phyloP scores from a whole-genome alignment of 2,329 filamentous ascomycete species.

The Talaromyces verruculosus region DNA sequence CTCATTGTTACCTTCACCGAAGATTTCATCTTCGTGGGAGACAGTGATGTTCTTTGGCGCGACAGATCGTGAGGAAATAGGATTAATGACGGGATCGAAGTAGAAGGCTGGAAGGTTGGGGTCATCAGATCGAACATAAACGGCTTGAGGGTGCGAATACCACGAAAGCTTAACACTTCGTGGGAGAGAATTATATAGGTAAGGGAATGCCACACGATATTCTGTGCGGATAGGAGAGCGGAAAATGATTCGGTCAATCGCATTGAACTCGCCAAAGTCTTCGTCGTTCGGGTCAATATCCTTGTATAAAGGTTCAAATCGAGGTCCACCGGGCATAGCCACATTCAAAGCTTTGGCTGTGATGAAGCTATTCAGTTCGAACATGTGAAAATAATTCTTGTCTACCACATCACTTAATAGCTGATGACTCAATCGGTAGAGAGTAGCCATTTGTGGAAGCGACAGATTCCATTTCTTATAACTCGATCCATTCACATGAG shows the following conservation, averaged over 20 bases:
- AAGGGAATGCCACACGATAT: conserved; percentile 91
- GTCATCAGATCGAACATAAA: conserved; percentile 85
- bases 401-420: conserved; percentile 89
- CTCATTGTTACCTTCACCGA: conserved; percentile 76
- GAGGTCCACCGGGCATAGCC: conserved; percentile 92
- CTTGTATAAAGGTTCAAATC: conserved; percentile 97
- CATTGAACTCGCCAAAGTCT: conserved; percentile 99
- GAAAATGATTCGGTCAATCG: conserved; percentile 98
- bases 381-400: conserved; percentile 97
- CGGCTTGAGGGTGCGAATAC: conserved; percentile 90
- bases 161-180: conserved; percentile 89
- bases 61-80: conserved; percentile 91
- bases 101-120: conserved; percentile 92
- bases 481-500: conserved; percentile 93
- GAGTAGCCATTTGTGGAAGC: conserved; percentile 90
- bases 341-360: conserved; percentile 97
- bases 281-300: conserved; percentile 98
- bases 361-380: conserved; percentile 90
- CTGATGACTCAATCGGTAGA: conserved; percentile 88
- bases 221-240: conserved; percentile 91
- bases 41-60: conserved; percentile 90
- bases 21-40: conserved; percentile 90
- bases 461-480: conserved; percentile 95
- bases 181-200: conserved; percentile 92
- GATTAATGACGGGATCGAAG: conserved; percentile 96